A percentile compares a stretch with the other conserved stretches of the same genome.
Conservation (phyloP, 306 rosid species). For the Comarum palustre region DNA sequence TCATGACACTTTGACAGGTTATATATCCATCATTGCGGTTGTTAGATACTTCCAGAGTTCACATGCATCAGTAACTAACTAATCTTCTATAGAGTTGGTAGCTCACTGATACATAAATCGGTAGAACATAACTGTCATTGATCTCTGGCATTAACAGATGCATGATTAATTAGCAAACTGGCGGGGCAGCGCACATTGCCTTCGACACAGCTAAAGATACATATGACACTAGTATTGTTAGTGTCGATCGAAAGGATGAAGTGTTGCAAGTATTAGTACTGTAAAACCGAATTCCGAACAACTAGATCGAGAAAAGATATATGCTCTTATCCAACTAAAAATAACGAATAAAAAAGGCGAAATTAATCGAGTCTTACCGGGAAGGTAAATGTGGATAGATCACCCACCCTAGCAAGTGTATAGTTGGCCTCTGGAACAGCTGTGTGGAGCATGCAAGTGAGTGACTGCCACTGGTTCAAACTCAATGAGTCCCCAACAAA, state of each 20-base stretch:
- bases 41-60: neutral
- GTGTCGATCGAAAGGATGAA: neutral
- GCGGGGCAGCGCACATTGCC: neutral
- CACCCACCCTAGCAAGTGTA: neutral
- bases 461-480: constrained; percentile 70
- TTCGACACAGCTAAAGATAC: neutral
- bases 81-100: neutral
- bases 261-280: neutral
- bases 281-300: too few species aligned
- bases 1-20: neutral
- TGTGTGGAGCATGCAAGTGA: constrained; percentile 17
- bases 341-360: neutral
- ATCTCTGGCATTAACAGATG: neutral
- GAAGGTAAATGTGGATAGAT: constrained; percentile 19
- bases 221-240: neutral
- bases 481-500: constrained; percentile 69
- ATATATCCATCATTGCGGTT: neutral
- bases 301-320: neutral
- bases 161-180: neutral
- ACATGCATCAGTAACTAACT: neutral
- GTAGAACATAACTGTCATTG: neutral
- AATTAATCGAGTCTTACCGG: neutral
- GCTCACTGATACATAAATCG: neutral
- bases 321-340: neutral
- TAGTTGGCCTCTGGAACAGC: constrained; percentile 12